These are phyloP conservation scores for Starmerella etchellsii DNA, from an alignment of 805 yeast species.

Conservation along the genomic window DNA sequence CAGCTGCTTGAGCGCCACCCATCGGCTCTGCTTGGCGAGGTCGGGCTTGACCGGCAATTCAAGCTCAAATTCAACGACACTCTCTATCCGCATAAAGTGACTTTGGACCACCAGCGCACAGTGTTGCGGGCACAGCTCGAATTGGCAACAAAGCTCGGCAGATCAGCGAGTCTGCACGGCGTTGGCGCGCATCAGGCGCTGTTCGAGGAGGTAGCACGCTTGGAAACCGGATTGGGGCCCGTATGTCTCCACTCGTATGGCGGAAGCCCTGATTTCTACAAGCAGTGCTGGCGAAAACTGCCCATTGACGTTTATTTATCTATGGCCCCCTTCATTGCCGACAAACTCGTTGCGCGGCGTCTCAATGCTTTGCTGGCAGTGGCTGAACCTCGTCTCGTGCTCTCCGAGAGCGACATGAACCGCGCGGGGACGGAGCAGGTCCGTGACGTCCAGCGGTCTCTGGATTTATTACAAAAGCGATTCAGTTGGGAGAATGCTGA, in stretches of 20 bases:
- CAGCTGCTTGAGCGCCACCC: constrained; percentile 25
- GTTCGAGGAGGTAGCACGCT: constrained; percentile 32
- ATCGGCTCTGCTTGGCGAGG: constrained; percentile 61
- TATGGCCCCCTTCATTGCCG: constrained; percentile 40
- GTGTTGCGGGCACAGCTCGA: constrained; percentile 41
- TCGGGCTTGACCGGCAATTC: constrained; percentile 77
- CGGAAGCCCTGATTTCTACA: constrained; percentile 55
- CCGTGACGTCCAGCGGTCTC: constrained; percentile 8
- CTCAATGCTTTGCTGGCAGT: constrained; percentile 24
- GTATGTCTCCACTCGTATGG: constrained; percentile 73
- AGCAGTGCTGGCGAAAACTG: constrained; percentile 20
- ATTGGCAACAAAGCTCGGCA: constrained; percentile 37
- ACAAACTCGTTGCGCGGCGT: constrained; percentile 25
- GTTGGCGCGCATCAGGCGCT: constrained; percentile 65
- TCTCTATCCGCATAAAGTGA: constrained; percentile 40
- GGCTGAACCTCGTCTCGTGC: constrained; percentile 30
- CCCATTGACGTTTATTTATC: constrained; percentile 36
- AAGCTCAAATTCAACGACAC: constrained; percentile 38
- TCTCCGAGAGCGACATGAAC: constrained; percentile 44
- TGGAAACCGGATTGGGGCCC: constrained; percentile 2
- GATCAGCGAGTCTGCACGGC: constrained; percentile 67
- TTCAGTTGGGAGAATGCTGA: constrained; percentile 7
- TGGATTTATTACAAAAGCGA: constrained; percentile 3
- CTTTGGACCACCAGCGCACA: constrained; percentile 49
- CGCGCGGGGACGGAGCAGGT: constrained; percentile 23